phyloP scores from a whole-genome alignment of 148 eudicot species.

The Gaultheria prostrata region DNA sequence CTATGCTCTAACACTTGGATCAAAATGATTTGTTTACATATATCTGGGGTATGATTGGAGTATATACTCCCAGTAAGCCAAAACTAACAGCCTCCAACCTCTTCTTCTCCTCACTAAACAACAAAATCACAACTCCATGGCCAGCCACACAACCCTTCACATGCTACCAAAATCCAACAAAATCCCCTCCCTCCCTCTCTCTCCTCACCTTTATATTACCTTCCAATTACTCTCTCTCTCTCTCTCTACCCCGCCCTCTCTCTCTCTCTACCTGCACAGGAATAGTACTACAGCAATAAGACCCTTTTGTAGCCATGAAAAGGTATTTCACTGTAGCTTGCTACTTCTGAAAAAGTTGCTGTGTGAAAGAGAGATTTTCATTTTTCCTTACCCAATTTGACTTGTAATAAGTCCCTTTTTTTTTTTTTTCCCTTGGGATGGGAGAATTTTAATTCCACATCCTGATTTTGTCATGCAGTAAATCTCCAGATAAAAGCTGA shows the following conservation, averaged over 20 bases:
- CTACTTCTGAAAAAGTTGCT: constrained; percentile 11
- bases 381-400: constrained; percentile 24
- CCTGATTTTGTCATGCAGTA: constrained; percentile 19
- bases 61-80: constrained; percentile 16
- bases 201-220: constrained; percentile 17
- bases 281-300: constrained; percentile 7
- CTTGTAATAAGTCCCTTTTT: neutral
- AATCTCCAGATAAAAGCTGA: constrained; percentile 38
- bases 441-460: constrained; percentile 1
- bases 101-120: constrained; percentile 17
- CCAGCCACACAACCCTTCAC: constrained; percentile 28
- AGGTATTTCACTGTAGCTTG: constrained; percentile 13
- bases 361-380: neutral
- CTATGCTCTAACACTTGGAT: no score
- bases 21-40: constrained; percentile 21
- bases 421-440: constrained; percentile 2
- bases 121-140: constrained; percentile 38
- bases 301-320: constrained; percentile 30
- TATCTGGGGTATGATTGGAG: neutral
- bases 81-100: constrained; percentile 16
- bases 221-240: neutral
- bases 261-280: neutral
- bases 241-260: no score
- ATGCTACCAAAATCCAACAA: neutral
- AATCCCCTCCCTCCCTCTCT: neutral